phyloP scores from a whole-genome alignment of 2,329 filamentous ascomycete genomes.

The Epichloe sibirici region DNA sequence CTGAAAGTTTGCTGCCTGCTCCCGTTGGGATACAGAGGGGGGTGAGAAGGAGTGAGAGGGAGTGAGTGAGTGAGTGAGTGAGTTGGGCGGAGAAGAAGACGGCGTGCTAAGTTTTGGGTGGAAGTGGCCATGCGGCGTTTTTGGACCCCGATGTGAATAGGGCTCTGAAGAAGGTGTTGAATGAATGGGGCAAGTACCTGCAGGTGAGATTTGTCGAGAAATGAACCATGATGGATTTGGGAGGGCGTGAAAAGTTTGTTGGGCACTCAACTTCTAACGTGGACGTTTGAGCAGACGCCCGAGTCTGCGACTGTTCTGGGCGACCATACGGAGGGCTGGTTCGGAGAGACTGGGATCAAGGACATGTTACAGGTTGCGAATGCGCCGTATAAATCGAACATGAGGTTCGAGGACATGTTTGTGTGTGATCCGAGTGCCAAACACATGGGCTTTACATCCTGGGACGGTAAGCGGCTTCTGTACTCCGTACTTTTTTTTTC shows the following conservation, averaged over 20 bases:
- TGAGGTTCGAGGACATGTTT: slow-evolving; percentile 48
- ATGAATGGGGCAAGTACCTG: slow-evolving; percentile 44
- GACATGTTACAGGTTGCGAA: slow-evolving; percentile 43
- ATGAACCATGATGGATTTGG: not conserved
- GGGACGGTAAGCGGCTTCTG: slow-evolving; percentile 38
- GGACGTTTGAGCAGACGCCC: slow-evolving; percentile 24
- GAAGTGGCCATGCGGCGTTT: slow-evolving; percentile 39
- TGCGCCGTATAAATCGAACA: slow-evolving; percentile 24
- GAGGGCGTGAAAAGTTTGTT: no score
- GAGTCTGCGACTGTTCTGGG: slow-evolving; percentile 40
- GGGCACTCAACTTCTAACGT: not conserved
- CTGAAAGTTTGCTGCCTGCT: no score
- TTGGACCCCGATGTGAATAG: slow-evolving; percentile 41
- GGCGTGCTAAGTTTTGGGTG: not conserved
- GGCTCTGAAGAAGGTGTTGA: slow-evolving; percentile 40
- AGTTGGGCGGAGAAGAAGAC: not conserved
- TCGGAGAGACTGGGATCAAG: slow-evolving; percentile 33
- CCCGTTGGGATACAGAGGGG: no score
- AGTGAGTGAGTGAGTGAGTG: not conserved
- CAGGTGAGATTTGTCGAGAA: slow-evolving; percentile 19
- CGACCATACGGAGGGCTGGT: slow-evolving; percentile 37
- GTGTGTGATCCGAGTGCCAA: slow-evolving; percentile 42
- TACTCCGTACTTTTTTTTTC: not conserved
- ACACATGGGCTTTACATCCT: slow-evolving; percentile 50
- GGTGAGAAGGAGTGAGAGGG: no score